These are phyloP conservation scores for Babesia microti DNA, from an alignment of 169 alveolate genomes.

Conservation along the genomic window DNA sequence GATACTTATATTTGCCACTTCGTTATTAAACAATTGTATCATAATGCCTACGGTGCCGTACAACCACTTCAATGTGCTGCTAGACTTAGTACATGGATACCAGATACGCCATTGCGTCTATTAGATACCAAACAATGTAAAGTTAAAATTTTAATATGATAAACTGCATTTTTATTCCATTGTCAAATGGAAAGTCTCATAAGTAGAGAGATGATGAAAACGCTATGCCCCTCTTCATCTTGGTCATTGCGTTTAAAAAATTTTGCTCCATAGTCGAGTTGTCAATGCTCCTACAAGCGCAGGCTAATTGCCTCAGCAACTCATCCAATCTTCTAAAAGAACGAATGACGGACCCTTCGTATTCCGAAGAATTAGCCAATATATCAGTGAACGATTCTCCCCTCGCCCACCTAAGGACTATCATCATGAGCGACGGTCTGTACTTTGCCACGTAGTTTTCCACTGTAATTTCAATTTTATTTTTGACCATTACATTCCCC, in stretches of 20 bases:
- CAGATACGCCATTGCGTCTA: no score
- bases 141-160: no score
- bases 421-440: conserved; percentile 87
- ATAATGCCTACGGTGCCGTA: no score
- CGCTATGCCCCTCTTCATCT: conserved; percentile 93
- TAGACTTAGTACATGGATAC: no score
- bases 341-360: conserved; percentile 94
- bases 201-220: conserved; percentile 94
- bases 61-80: no score
- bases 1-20: no score
- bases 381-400: conserved; percentile 89
- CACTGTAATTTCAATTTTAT: conserved; percentile 69
- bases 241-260: conserved; percentile 79
- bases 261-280: conserved; percentile 84
- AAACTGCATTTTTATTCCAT: no score
- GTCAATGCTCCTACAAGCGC: conserved; percentile 91
- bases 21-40: no score
- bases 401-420: conserved; percentile 88
- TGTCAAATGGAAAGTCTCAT: conserved; percentile 6
- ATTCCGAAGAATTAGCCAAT: conserved; percentile 82
- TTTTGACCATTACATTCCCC: conserved; percentile 72
- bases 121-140: no score
- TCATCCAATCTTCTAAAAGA: conserved; percentile 92
- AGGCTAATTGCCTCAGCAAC: conserved; percentile 88
- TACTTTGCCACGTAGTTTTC: conserved; percentile 78